phyloP scores from a whole-genome alignment of 2,329 filamentous ascomycete species.

The Botrytis pseudocinerea region DNA sequence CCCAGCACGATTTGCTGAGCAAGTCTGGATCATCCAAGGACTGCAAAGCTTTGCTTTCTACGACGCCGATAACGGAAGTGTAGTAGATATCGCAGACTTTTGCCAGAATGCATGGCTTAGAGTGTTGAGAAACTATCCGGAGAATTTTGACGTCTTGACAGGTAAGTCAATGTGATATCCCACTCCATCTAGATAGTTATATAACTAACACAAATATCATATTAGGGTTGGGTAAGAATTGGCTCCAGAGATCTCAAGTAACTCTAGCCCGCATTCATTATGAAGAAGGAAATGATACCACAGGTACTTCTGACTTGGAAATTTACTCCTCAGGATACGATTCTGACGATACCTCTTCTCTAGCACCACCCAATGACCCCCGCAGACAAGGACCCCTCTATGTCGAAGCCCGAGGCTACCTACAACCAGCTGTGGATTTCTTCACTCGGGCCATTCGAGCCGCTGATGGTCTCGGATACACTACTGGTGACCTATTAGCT shows the following conservation, averaged over 20 bases:
- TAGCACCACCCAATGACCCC: conserved; percentile 40
- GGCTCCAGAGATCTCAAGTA: conserved; percentile 53
- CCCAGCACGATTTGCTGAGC: conserved; percentile 42
- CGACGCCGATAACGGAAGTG: conserved; percentile 49
- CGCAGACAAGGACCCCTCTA: conserved; percentile 45
- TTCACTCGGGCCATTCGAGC: conserved; percentile 48
- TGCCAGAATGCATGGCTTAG: conserved; percentile 50
- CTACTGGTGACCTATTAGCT: conserved; percentile 48
- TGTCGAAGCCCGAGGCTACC: conserved; percentile 52
- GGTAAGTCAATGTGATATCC: conserved; percentile 39
- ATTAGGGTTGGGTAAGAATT: conserved; percentile 51
- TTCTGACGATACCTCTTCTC: conserved; percentile 38
- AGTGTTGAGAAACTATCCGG: conserved; percentile 47
- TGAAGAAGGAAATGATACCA: conserved; percentile 43
- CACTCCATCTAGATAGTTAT: neutral
- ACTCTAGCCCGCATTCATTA: conserved; percentile 50
- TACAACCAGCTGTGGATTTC: conserved; percentile 54
- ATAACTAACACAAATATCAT: neutral
- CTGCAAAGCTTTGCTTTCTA: conserved; percentile 53
- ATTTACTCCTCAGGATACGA: neutral
- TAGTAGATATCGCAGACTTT: conserved; percentile 51
- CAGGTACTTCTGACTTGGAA: conserved; percentile 31
- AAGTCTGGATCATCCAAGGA: conserved; percentile 46
- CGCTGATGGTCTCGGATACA: conserved; percentile 43
- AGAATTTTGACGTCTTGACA: conserved; percentile 46